Conservation (phyloP, 2,329 filamentous ascomycete species). For the Apiospora saccharicola region DNA sequence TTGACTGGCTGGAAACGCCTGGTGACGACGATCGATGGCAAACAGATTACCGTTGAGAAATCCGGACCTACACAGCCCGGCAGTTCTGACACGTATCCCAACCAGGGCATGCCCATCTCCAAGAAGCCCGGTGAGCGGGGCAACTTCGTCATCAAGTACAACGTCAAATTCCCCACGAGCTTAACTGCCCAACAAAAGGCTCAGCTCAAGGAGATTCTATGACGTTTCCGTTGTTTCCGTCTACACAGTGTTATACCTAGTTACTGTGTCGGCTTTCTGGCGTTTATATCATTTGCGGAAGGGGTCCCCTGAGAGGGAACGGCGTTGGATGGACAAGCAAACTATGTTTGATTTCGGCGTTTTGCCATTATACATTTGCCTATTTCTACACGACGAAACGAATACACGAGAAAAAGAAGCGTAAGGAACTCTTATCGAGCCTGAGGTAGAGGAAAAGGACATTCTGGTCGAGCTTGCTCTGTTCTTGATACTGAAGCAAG, state of each 20-base stretch:
- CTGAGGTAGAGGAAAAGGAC: neutral
- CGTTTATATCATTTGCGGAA: slow-evolving; percentile 3
- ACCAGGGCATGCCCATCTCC: slow-evolving; percentile 91
- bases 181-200: slow-evolving; percentile 82
- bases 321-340: slow-evolving; percentile 19
- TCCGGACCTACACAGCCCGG: slow-evolving; percentile 86
- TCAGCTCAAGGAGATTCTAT: slow-evolving; percentile 80
- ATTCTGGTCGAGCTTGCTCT: neutral
- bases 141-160: slow-evolving; percentile 88
- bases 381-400: slow-evolving; percentile 17
- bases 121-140: slow-evolving; percentile 88
- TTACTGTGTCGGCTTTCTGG: neutral
- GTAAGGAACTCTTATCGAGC: neutral
- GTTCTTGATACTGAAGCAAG: neutral
- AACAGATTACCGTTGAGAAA: slow-evolving; percentile 81
- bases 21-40: slow-evolving; percentile 93
- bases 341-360: neutral
- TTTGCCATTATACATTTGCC: neutral
- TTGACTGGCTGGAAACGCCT: slow-evolving; percentile 92
- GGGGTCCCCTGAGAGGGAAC: neutral
- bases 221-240: slow-evolving; percentile 32
- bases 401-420: slow-evolving; percentile 12
- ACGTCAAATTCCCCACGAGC: slow-evolving; percentile 87
- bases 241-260: neutral
- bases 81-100: slow-evolving; percentile 81